phyloP scores from a whole-genome alignment of 2,329 filamentous ascomycete species.

The Grosmannia huntii region DNA sequence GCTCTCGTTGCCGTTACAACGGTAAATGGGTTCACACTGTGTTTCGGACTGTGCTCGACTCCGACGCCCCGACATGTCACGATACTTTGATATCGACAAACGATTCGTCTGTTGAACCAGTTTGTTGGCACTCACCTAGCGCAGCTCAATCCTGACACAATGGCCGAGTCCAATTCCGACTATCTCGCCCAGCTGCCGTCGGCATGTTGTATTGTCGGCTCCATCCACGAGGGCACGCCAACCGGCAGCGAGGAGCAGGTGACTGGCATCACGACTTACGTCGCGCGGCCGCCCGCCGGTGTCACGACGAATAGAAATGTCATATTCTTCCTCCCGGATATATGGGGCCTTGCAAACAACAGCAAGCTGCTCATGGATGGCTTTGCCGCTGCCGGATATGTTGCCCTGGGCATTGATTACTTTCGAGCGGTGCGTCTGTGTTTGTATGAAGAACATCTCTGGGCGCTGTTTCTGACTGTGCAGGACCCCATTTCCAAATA shows the following conservation, averaged over 20 bases:
- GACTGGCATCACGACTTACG: slow-evolving; percentile 15
- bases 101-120: no score
- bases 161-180: not conserved
- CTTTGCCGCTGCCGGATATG: slow-evolving; percentile 11
- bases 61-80: not conserved
- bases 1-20: not conserved
- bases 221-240: slow-evolving; percentile 16
- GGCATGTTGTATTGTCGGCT: slow-evolving; percentile 15
- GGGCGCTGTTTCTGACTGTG: not conserved
- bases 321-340: slow-evolving; percentile 12
- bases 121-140: not conserved
- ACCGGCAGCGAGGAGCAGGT: slow-evolving; percentile 12
- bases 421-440: slow-evolving; percentile 8
- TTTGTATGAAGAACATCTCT: not conserved
- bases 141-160: not conserved
- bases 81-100: not conserved
- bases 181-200: slow-evolving; percentile 15
- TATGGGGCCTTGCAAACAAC: slow-evolving; percentile 13
- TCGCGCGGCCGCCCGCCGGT: slow-evolving; percentile 11
- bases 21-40: not conserved
- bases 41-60: not conserved
- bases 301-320: slow-evolving; percentile 10
- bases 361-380: slow-evolving; percentile 14
- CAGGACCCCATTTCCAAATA: slow-evolving; percentile 21
- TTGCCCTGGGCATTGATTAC: slow-evolving; percentile 12